Conservation (phyloP, 129 eudicot genomes). For the Silybum marianum region DNA sequence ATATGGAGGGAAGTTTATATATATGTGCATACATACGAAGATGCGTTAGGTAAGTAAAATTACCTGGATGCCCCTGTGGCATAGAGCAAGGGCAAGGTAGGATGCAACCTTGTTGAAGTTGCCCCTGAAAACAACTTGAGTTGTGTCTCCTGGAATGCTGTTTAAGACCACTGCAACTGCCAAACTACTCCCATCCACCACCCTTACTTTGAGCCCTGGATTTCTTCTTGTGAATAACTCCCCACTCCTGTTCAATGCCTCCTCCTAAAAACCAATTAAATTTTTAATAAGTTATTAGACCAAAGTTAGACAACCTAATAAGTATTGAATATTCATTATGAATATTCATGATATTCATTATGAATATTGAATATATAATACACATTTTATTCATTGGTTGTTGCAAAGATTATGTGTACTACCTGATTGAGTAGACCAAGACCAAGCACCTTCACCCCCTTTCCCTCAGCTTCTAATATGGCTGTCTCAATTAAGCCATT, state of each 20-base stretch:
- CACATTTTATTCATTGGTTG: background rate
- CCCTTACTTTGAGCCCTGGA: slow-evolving; percentile 59
- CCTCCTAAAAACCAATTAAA: slow-evolving; percentile 40
- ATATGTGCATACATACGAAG: background rate
- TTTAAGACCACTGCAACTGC: slow-evolving; percentile 70
- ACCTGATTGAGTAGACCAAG: slow-evolving; percentile 80
- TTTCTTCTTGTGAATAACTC: slow-evolving; percentile 51
- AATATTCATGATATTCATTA: background rate
- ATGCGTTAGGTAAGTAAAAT: background rate
- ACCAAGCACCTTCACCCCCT: slow-evolving; percentile 57
- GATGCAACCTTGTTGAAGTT: slow-evolving; percentile 60
- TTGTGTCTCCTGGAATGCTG: slow-evolving; percentile 66
- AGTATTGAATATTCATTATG: no score
- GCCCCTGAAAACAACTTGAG: slow-evolving; percentile 61
- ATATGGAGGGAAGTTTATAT: no score
- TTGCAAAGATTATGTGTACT: background rate
- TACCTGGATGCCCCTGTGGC: slow-evolving; percentile 77
- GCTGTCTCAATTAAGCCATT: slow-evolving; percentile 65
- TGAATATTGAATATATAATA: background rate
- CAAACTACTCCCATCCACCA: slow-evolving; percentile 83
- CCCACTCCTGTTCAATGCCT: slow-evolving; percentile 48
- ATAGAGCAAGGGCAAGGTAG: slow-evolving; percentile 55
- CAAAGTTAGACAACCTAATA: no score
- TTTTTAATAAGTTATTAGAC: no score
- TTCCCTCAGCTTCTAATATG: slow-evolving; percentile 64